Evolutionary conservation across 371 early-diverging fungal species (phyloP), one percentile per base, ranked within the genome.

Genomic region (Blakeslea trispora): DNA sequence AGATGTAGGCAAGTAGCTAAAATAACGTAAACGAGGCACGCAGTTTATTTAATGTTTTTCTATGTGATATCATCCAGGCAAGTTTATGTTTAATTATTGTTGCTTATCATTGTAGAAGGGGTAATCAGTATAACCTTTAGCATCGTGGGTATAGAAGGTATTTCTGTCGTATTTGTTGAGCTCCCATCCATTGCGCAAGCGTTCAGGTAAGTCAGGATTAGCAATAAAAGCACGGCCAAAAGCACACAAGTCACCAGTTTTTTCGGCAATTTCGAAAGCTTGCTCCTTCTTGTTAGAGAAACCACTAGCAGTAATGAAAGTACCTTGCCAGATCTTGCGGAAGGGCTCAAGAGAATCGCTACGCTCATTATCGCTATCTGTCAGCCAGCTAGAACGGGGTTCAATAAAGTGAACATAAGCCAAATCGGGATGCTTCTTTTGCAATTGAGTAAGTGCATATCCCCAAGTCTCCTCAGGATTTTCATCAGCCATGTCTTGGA

Each of bases 151-250:
- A 19, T 53, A 57, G 35, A 63, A 63, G 0, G 58, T 57, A 15
- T 3, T 32, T 22, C 63, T 52, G 18, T 57, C 34, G 19, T 63
- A 63, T 6, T 35, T 37, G 43, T 52, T 63, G 14, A 63, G 43
- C n/a, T 46, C 21, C 14, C 41, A 41, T 3, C 43, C 35, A 7
- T 59, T 22, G 4, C 49, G 31, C 5, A 64, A 14, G 5, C 64
- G 53, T 2, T 50, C 19, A 18, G 54, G 59, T 5, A 59, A 39
- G 45, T 64, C 64, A 31, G 59, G 64, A 21, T 64, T 59, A 14
- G 59, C 59, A 23, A 64, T 64, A 21, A 59, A 59, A 2, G 21
- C 17, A 3, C 64, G 47, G 3, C 55, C 59, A 50, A 55, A 64
- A 15, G 59, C 54, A 39, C 59, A 40, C 59, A 64, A 24, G 13